Percentiles rank a stretch among this genome's conserved stretches.
phyloP scores from a whole-genome alignment of 2,329 filamentous ascomycete genomes.

The Fusarium begoniae region DNA sequence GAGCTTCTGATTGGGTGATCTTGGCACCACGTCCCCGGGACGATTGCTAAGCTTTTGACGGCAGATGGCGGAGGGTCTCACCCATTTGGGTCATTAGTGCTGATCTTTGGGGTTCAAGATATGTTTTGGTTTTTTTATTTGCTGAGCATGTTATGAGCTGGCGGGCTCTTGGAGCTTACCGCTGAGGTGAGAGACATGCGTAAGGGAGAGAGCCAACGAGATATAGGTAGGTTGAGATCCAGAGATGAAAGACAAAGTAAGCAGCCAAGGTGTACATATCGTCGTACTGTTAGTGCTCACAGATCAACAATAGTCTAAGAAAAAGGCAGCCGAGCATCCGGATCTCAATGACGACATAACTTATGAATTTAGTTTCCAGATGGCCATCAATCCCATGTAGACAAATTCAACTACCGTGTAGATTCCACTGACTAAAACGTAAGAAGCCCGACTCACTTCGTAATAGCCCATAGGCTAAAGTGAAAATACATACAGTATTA shows the following conservation, averaged over 20 bases:
- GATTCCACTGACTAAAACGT: background rate
- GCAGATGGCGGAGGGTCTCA: background rate
- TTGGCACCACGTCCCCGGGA: slow-evolving; percentile 5
- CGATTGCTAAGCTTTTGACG: slow-evolving; percentile 34
- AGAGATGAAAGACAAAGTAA: background rate
- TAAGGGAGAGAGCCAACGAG: background rate
- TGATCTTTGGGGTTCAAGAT: slow-evolving; percentile 16
- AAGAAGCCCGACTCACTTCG: background rate
- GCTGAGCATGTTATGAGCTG: background rate
- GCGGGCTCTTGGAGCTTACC: background rate
- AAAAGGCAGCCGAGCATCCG: slow-evolving; percentile 5
- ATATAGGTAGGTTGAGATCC: background rate
- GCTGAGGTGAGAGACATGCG: slow-evolving; percentile 18
- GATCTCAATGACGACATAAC: slow-evolving; percentile 11
- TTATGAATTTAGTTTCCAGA: background rate
- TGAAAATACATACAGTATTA: background rate
- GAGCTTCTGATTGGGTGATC: slow-evolving; percentile 25
- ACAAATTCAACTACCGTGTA: background rate
- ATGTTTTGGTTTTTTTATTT: background rate
- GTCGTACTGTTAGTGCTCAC: slow-evolving; percentile 26
- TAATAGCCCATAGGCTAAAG: background rate
- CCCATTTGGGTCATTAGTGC: slow-evolving; percentile 21
- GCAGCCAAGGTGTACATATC: background rate
- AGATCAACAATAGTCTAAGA: slow-evolving; percentile 2
- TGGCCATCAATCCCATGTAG: background rate